These are phyloP conservation scores for Acer campestre DNA, from an alignment of 345 rosid species.

Conservation along the genomic window DNA sequence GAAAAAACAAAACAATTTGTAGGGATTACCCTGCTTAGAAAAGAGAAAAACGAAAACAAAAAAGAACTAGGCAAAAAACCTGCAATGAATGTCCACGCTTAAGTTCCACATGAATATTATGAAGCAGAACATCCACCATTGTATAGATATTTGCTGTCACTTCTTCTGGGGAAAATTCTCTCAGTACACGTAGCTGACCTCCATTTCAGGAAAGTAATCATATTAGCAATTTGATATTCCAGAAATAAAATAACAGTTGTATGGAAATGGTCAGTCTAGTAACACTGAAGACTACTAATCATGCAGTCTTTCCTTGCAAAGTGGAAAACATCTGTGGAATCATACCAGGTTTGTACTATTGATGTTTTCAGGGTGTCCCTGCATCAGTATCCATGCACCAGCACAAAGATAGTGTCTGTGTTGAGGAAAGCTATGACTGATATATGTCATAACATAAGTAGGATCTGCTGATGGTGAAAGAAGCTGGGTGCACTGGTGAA, in stretches of 20 bases:
- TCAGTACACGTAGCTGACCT: slow-evolving; percentile 71
- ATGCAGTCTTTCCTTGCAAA: slow-evolving; percentile 6
- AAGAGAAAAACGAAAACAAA: neutral
- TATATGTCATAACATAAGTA: slow-evolving; percentile 71
- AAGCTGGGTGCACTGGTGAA: slow-evolving; percentile 90
- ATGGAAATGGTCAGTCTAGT: neutral
- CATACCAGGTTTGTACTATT: slow-evolving; percentile 85
- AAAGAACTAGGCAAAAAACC: slow-evolving; percentile 45
- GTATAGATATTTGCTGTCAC: slow-evolving; percentile 93
- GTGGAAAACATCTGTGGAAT: slow-evolving; percentile 8
- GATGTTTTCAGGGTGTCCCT: slow-evolving; percentile 86
- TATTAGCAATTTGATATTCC: slow-evolving; percentile 19
- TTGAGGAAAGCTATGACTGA: slow-evolving; percentile 73
- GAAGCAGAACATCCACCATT: slow-evolving; percentile 96
- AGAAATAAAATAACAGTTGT: slow-evolving; percentile 13
- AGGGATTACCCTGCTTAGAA: slow-evolving; percentile 3
- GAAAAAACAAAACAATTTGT: slow-evolving; percentile 16
- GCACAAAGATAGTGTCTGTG: slow-evolving; percentile 93
- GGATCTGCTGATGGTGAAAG: slow-evolving; percentile 88
- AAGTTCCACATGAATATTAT: slow-evolving; percentile 73
- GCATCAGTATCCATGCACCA: slow-evolving; percentile 97
- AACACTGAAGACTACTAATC: slow-evolving; percentile 8
- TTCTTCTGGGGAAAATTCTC: slow-evolving; percentile 95
- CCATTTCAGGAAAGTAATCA: slow-evolving; percentile 25
- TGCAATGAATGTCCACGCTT: slow-evolving; percentile 72